Evolutionary conservation across 2,329 filamentous ascomycete genomes (phyloP).

Genomic region (Alternaria ventricosa): DNA sequence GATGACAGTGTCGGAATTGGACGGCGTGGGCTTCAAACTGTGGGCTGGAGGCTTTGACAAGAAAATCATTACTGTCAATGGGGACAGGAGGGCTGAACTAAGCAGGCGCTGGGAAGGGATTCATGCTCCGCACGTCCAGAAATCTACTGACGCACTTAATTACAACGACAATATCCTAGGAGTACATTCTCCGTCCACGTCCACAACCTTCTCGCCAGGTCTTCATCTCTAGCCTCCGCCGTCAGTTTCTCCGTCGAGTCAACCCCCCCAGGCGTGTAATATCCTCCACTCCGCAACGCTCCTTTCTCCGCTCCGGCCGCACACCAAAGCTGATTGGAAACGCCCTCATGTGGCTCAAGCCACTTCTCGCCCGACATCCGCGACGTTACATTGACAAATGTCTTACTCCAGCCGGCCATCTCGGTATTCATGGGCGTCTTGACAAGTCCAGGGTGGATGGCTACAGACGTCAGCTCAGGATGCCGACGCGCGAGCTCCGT

Average conservation of each 20-base stretch:
- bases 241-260: conserved; percentile 12
- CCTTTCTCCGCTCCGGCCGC: conserved; percentile 33
- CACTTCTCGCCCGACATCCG: neutral
- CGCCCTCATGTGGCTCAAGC: conserved; percentile 25
- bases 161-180: neutral
- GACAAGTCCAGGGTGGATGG: conserved; percentile 59
- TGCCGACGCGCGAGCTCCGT: conserved; percentile 52
- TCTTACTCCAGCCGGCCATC: conserved; percentile 19
- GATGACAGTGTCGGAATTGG: fast-evolving
- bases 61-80: neutral
- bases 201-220: conserved; percentile 18
- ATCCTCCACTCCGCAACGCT: conserved; percentile 46
- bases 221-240: conserved; percentile 13
- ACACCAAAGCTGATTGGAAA: conserved; percentile 49
- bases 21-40: fast-evolving
- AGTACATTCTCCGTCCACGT: conserved; percentile 29
- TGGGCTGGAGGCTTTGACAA: neutral
- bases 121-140: neutral
- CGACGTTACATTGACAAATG: conserved; percentile 14
- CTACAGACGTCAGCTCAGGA: conserved; percentile 52
- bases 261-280: conserved; percentile 42
- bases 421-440: conserved; percentile 48
- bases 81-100: neutral
- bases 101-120: neutral
- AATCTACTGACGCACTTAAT: neutral